These are phyloP conservation scores for Dendrobium huoshanense DNA, from an alignment of 106 monocot species.

Conservation along the genomic window DNA sequence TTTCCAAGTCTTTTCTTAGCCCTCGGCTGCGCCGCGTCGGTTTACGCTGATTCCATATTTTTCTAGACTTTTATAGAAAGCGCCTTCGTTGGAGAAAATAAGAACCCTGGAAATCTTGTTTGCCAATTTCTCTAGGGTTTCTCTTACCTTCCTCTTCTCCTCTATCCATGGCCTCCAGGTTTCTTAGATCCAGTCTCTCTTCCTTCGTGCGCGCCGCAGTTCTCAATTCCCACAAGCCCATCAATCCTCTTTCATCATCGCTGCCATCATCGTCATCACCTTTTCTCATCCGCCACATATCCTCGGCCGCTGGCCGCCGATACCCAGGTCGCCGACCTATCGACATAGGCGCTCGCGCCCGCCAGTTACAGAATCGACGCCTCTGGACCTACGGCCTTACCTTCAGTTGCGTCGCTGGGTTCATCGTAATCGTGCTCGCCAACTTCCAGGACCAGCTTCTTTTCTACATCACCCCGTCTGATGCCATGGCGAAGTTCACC, in stretches of 20 bases:
- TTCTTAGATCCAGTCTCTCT: constrained; percentile 24
- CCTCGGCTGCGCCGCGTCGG: no score
- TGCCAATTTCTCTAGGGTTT: neutral
- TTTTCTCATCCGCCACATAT: constrained; percentile 9
- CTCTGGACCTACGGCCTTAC: constrained; percentile 94
- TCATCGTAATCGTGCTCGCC: constrained; percentile 81
- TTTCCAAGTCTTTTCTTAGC: no score
- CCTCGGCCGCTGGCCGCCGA: constrained; percentile 24
- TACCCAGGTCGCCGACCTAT: constrained; percentile 27
- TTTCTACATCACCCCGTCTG: constrained; percentile 93
- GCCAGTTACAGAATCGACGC: constrained; percentile 86
- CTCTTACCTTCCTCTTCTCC: neutral
- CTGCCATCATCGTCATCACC: neutral
- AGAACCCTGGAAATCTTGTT: no score
- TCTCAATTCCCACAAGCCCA: neutral
- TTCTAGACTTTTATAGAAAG: no score
- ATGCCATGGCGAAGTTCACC: constrained; percentile 54
- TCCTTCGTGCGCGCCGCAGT: constrained; percentile 8
- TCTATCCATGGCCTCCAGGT: constrained; percentile 22
- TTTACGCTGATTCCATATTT: no score
- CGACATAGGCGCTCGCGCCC: constrained; percentile 90
- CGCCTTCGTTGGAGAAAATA: no score
- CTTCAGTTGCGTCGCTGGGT: constrained; percentile 87
- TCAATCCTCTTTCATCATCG: neutral
- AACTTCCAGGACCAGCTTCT: constrained; percentile 95